Conservation (phyloP, 352 stramenopile genomes). For the Globisporangium viniferum region DNA sequence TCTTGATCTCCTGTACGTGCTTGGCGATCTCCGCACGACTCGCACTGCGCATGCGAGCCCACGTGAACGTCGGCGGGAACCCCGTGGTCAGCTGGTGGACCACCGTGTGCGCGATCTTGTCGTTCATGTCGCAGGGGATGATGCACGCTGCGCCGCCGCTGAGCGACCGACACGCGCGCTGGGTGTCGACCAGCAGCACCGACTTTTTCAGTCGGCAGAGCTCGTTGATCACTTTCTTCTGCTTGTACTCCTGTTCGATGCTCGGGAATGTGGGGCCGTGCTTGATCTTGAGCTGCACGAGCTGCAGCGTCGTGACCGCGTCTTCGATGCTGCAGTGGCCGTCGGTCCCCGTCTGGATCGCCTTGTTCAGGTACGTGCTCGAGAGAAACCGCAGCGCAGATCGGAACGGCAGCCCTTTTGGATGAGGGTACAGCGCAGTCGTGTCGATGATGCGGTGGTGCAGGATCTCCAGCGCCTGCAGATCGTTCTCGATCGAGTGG, state of each 20-base stretch:
- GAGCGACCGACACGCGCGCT: conserved; percentile 57
- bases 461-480: conserved; percentile 61
- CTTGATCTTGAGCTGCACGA: conserved; percentile 78
- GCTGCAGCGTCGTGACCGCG: conserved; percentile 68
- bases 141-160: conserved; percentile 57
- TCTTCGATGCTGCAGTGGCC: conserved; percentile 85
- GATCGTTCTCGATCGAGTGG: conserved; percentile 88
- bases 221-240: conserved; percentile 80
- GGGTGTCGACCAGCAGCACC: conserved; percentile 70
- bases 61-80: conserved; percentile 79
- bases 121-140: conserved; percentile 49
- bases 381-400: conserved; percentile 73
- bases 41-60: conserved; percentile 51
- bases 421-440: conserved; percentile 76
- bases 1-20: conserved; percentile 34
- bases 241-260: conserved; percentile 65
- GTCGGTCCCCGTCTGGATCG: conserved; percentile 68
- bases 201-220: conserved; percentile 72
- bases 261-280: conserved; percentile 67
- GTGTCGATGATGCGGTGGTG: conserved; percentile 84
- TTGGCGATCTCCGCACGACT: conserved; percentile 40
- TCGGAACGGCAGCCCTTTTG: conserved; percentile 71
- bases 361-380: conserved; percentile 62
- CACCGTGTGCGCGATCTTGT: conserved; percentile 48
- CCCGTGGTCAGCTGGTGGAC: conserved; percentile 80